Conservation (phyloP, 495 filamentous ascomycete genomes). For the Tuber melanosporum region DNA sequence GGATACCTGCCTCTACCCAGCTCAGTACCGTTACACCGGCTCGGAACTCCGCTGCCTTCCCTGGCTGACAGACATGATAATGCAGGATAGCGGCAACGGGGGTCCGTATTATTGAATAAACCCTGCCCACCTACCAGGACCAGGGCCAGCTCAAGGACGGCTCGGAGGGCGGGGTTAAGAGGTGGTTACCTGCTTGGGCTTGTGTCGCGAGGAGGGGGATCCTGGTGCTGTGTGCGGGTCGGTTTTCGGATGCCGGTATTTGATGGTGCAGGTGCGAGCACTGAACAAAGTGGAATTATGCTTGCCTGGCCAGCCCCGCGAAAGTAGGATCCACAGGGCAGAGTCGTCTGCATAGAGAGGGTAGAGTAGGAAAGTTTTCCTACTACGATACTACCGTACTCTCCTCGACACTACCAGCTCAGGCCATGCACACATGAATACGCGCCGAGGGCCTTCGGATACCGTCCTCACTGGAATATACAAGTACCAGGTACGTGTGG, state of each 20-base stretch:
- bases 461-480: neutral
- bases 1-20: neutral
- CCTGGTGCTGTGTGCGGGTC: neutral
- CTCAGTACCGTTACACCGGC: neutral
- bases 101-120: neutral
- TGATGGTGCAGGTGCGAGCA: neutral
- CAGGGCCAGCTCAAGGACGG: neutral
- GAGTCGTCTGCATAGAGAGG: neutral
- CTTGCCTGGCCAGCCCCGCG: neutral
- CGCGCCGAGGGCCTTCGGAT: neutral
- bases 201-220: neutral
- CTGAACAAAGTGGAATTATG: neutral
- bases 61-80: neutral
- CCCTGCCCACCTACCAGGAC: neutral
- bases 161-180: neutral
- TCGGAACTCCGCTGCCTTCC: neutral
- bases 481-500: neutral
- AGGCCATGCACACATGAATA: neutral
- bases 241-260: neutral
- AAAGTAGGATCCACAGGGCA: neutral
- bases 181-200: neutral
- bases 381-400: neutral
- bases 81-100: constrained; percentile 5
- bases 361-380: neutral
- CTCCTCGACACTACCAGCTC: neutral